Conservation (phyloP, 1,139 yeast species). For the Yamadazyma atmosphaerica region DNA sequence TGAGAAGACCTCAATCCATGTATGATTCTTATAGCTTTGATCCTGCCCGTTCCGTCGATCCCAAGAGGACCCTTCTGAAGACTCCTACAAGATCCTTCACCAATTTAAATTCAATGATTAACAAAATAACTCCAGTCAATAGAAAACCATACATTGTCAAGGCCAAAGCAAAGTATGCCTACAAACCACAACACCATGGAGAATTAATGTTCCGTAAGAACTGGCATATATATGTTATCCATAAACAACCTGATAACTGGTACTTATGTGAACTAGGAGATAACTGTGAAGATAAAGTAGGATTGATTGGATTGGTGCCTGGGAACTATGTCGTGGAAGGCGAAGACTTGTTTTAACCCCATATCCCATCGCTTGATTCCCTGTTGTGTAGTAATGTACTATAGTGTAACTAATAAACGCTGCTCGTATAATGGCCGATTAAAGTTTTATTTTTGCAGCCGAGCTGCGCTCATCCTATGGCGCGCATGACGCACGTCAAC, state of each 20-base stretch:
- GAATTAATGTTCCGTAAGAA: constrained; percentile 75
- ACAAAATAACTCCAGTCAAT: constrained; percentile 34
- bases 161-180: constrained; percentile 69
- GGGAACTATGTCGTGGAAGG: constrained; percentile 61
- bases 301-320: constrained; percentile 73
- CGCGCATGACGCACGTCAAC: too few species aligned
- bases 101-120: constrained; percentile 31
- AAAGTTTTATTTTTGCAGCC: too few species aligned
- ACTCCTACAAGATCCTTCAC: constrained; percentile 31
- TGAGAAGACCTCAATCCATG: constrained; percentile 47
- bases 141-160: constrained; percentile 57
- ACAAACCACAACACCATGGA: constrained; percentile 75
- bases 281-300: constrained; percentile 48
- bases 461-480: not conserved
- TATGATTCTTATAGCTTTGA: constrained; percentile 15
- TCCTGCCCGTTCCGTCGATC: constrained; percentile 15
- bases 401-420: constrained; percentile 1
- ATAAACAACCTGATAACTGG: constrained; percentile 88
- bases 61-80: constrained; percentile 25
- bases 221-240: constrained; percentile 68
- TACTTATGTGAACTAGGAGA: constrained; percentile 74
- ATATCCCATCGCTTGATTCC: too few species aligned
- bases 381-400: too few species aligned
- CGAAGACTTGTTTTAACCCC: constrained; percentile 20
- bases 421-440: too few species aligned